Base-by-base conservation (phyloP, 768 basidiomycete species). In the Boletus edulis region DNA sequence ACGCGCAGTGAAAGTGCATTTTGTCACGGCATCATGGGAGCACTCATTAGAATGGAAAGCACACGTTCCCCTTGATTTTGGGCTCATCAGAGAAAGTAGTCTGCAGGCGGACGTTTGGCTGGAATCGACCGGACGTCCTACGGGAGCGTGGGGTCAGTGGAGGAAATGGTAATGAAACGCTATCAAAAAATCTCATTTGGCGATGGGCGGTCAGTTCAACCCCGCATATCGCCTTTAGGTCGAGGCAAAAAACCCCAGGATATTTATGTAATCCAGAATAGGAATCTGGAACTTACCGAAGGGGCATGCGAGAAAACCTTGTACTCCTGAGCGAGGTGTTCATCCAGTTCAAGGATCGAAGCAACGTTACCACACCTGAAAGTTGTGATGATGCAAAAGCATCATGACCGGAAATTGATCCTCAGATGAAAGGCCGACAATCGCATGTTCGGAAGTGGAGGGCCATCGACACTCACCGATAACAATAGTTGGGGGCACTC, bases 401-500 rank as follows among this genome's bases (percentile, higher is more conserved):
- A 47, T 40, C 32, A 63, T 46, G 58, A 52, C 56, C 68, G 65
- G 62, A 69, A 69, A 67, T 63, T 54, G 59, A 57, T 51, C 18
- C 27, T 48, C 51, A 52, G 57, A 58, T 62, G 43, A 56, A 59
- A 48, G 51, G 57, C 44, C 45, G 47, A 58, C 51, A 34, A 41
- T 51, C 57, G 48, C 52, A 46, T 59, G 64, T 52, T 48, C 43
- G 45, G 57, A 56, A 51, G 40, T 49, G 43, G 56, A 49, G 38
- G n/a, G 17, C 22, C 34, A 44, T 14, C 42, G 49, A 52, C 15
- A 79, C 86, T 58, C 64, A 96, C 91, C 95, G 79, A 73, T 98
- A 98, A 73, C 96, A 98, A 70, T 98, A 98, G 73, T 98, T 98
- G 14, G 95, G 96, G 4, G 94, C 95, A 64, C 90, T 93, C 95